These are phyloP conservation scores for Camillea tinctor DNA, from an alignment of 2,329 filamentous ascomycete genomes.

Conservation along the genomic window DNA sequence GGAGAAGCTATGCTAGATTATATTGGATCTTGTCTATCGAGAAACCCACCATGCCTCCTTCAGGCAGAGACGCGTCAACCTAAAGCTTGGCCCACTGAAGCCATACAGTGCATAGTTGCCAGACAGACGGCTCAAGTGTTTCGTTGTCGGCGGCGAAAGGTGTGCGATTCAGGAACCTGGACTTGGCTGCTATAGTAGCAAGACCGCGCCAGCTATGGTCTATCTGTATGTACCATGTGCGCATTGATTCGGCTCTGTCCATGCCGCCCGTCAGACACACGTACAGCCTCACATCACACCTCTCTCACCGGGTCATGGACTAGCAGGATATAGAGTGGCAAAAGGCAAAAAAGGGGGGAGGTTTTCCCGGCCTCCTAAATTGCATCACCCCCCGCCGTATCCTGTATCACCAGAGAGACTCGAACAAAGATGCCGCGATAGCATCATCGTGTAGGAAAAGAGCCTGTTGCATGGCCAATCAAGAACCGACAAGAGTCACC, in stretches of 20 bases:
- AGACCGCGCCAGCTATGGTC: background rate
- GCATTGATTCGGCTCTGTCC: conserved; percentile 6
- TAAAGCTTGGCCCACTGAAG: conserved; percentile 11
- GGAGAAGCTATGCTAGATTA: conserved; percentile 12
- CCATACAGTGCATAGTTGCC: background rate
- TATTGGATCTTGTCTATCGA: conserved; percentile 10
- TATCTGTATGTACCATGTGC: no score
- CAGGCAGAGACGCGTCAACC: conserved; percentile 13
- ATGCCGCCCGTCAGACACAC: conserved; percentile 11
- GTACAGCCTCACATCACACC: background rate
- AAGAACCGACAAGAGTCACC: conserved; percentile 13
- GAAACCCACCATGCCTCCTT: conserved; percentile 5
- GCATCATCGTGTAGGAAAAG: conserved; percentile 12
- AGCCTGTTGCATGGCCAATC: conserved; percentile 17
- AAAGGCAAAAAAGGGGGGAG: no score
- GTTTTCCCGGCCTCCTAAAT: background rate
- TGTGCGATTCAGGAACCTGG: background rate
- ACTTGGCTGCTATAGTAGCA: conserved; percentile 5
- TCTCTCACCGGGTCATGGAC: background rate
- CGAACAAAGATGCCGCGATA: background rate
- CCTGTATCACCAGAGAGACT: conserved; percentile 5
- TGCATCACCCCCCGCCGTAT: background rate
- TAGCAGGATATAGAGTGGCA: conserved; percentile 4
- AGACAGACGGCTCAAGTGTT: conserved; percentile 7
- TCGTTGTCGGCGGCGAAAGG: background rate